Evolutionary conservation across 2,329 filamentous ascomycete genomes (phyloP).

Genomic region (Sporothrix phasma): DNA sequence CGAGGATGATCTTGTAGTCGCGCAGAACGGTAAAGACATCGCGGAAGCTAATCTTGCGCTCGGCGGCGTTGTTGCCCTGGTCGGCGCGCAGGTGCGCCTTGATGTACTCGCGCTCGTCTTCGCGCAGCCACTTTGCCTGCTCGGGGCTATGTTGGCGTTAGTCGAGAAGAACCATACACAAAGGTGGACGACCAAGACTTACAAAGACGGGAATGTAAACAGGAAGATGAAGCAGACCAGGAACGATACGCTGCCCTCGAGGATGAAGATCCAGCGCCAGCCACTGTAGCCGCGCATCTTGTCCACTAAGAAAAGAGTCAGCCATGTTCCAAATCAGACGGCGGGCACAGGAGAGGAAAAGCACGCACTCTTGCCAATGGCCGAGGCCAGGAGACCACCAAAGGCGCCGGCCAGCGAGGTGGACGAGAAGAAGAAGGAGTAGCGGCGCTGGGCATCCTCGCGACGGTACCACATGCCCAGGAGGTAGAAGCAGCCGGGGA

Average conservation of each 20-base stretch:
- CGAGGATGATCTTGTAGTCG: constrained; percentile 64
- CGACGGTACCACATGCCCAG: constrained; percentile 87
- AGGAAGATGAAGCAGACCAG: constrained; percentile 52
- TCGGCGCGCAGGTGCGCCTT: constrained; percentile 57
- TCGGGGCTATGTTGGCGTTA: constrained; percentile 40
- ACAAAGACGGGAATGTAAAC: constrained; percentile 63
- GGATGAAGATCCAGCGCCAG: constrained; percentile 78
- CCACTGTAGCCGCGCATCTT: constrained; percentile 55
- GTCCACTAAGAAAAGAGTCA: constrained; percentile 42
- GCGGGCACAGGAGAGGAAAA: constrained; percentile 4
- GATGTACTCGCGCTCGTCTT: constrained; percentile 60
- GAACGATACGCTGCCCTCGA: constrained; percentile 59
- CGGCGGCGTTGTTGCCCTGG: constrained; percentile 55
- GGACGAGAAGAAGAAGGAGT: constrained; percentile 85
- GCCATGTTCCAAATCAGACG: neutral
- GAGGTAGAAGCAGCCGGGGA: constrained; percentile 63
- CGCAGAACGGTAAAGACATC: constrained; percentile 57
- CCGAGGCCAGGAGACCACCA: constrained; percentile 73
- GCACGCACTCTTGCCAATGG: constrained; percentile 69
- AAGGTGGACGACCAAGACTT: constrained; percentile 18
- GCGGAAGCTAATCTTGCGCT: constrained; percentile 47
- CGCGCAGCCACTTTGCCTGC: constrained; percentile 59
- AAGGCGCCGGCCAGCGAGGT: constrained; percentile 76
- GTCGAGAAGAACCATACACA: neutral
- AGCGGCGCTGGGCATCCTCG: constrained; percentile 79